Evolutionary conservation across 441 rosid species (phyloP).

Genomic region (Biscutella laevigata): DNA sequence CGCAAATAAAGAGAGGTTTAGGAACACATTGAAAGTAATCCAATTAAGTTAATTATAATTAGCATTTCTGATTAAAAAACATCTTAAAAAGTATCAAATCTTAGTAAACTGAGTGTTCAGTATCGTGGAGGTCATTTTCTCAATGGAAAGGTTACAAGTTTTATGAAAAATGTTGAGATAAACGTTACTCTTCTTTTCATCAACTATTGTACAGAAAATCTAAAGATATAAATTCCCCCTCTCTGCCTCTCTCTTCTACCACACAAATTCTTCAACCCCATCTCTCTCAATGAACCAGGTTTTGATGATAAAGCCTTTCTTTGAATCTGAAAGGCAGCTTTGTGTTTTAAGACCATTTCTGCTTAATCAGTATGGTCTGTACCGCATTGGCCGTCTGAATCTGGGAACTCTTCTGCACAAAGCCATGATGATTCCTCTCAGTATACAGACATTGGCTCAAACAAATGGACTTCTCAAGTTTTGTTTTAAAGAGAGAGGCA

Average conservation of each 20-base stretch:
- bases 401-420: constrained; percentile 63
- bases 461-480: not conserved
- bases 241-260: constrained; percentile 5
- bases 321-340: constrained; percentile 8
- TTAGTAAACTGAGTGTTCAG: not conserved
- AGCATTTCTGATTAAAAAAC: not conserved
- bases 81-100: not conserved
- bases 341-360: constrained; percentile 5
- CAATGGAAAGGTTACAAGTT: constrained; percentile 15
- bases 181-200: constrained; percentile 13
- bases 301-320: constrained; percentile 8
- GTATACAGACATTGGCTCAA: not conserved
- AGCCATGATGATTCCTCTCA: not conserved
- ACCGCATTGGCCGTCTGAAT: constrained; percentile 62
- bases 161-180: not conserved
- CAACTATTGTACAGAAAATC: constrained; percentile 21
- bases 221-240: constrained; percentile 1
- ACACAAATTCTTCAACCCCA: constrained; percentile 10
- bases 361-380: constrained; percentile 50
- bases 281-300: constrained; percentile 1
- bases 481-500: not conserved
- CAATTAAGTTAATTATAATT: too few species aligned
- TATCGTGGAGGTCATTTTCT: not conserved
- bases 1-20: too few species aligned
- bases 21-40: too few species aligned